A percentile compares a stretch with the other conserved stretches of the same genome.
Conservation (phyloP, 805 yeast genomes). For the Lachancea sp. region DNA sequence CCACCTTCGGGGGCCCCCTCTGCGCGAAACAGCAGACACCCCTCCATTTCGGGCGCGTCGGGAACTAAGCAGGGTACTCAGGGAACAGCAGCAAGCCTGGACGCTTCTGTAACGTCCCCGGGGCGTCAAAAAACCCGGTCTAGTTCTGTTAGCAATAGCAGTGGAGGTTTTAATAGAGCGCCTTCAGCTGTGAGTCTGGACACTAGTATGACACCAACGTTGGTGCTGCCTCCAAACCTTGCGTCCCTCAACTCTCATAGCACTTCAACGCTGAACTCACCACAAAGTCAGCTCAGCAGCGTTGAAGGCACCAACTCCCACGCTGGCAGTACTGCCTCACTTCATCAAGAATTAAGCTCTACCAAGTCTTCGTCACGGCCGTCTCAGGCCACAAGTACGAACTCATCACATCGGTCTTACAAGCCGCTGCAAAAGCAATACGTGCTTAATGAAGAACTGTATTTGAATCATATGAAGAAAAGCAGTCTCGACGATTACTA, state of each 20-base stretch:
- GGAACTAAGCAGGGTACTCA: neutral
- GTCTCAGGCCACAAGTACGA: constrained; percentile 5
- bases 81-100: constrained; percentile 2
- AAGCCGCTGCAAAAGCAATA: constrained; percentile 27
- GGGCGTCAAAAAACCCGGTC: constrained; percentile 7
- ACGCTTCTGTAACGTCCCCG: constrained; percentile 1
- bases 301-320: neutral
- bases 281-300: constrained; percentile 1
- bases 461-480: constrained; percentile 55
- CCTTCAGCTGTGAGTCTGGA: constrained; percentile 5
- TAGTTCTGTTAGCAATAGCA: constrained; percentile 7
- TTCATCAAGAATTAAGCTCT: constrained; percentile 10
- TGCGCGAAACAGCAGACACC: constrained; percentile 18
- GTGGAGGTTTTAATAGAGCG: constrained; percentile 3
- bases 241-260: constrained; percentile 22
- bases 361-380: constrained; percentile 20
- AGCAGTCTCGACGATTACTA: constrained; percentile 64
- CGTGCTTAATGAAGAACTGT: constrained; percentile 56
- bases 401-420: constrained; percentile 10
- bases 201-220: constrained; percentile 16
- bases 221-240: constrained; percentile 24
- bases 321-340: constrained; percentile 1
- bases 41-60: constrained; percentile 15
- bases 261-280: constrained; percentile 12
- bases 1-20: constrained; percentile 14